These are phyloP conservation scores for Polygonum aviculare DNA, from an alignment of 148 eudicot genomes.

Conservation along the genomic window DNA sequence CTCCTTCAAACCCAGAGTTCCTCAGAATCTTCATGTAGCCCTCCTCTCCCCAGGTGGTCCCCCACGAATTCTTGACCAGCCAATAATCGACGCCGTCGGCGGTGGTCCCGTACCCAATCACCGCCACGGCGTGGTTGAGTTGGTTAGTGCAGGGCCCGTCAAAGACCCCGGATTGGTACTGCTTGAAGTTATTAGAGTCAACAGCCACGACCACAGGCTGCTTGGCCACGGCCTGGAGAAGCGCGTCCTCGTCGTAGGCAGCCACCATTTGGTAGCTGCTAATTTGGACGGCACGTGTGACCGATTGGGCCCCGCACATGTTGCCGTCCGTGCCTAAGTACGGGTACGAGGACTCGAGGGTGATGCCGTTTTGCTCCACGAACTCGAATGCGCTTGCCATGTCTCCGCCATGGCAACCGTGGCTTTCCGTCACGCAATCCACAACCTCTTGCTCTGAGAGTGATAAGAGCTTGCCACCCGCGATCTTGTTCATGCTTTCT, in stretches of 20 bases:
- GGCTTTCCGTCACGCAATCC: conserved; percentile 36
- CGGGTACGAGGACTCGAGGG: conserved; percentile 42
- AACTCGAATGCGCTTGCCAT: conserved; percentile 29
- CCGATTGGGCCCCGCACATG: conserved; percentile 20
- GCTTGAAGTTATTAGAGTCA: conserved; percentile 27
- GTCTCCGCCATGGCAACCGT: conserved; percentile 36
- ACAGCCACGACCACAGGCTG: conserved; percentile 41
- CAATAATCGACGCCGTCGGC: conserved; percentile 26
- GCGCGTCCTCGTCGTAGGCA: conserved; percentile 23
- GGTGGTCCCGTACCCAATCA: conserved; percentile 27
- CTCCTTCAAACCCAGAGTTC: conserved; percentile 24
- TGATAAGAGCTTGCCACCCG: conserved; percentile 30
- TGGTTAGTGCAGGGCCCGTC: conserved; percentile 25
- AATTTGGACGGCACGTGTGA: conserved; percentile 14
- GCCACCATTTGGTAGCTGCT: conserved; percentile 30
- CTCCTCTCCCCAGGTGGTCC: conserved; percentile 37
- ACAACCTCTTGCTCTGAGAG: conserved; percentile 52
- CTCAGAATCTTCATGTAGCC: conserved; percentile 38
- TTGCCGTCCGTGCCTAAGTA: conserved; percentile 26
- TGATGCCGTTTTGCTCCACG: conserved; percentile 27
- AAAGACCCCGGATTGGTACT: conserved; percentile 36
- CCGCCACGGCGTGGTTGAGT: conserved; percentile 34
- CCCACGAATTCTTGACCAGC: conserved; percentile 51
- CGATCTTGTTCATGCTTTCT: conserved; percentile 26
- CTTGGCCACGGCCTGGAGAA: conserved; percentile 32